A percentile compares a stretch with the other conserved stretches of the same genome.
phyloP scores from a whole-genome alignment of 768 basidiomycete species.

The Boletus rubropictus region DNA sequence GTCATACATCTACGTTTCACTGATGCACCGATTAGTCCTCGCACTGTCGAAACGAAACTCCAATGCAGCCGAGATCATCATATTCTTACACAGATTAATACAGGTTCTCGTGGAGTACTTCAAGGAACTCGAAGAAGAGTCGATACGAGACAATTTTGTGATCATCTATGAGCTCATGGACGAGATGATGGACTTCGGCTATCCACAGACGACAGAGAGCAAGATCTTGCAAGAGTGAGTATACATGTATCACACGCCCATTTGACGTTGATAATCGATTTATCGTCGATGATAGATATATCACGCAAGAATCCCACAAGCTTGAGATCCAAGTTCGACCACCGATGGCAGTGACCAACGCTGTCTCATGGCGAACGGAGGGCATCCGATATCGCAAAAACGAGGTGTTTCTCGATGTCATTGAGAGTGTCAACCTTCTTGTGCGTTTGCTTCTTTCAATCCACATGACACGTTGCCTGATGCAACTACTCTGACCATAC shows the following conservation, averaged over 20 bases:
- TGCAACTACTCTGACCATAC: neutral
- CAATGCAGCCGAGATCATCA: slow-evolving; percentile 92
- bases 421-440: slow-evolving; percentile 94
- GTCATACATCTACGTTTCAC: neutral
- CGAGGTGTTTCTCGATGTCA: slow-evolving; percentile 97
- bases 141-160: slow-evolving; percentile 98
- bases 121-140: slow-evolving; percentile 99
- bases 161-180: slow-evolving; percentile 98
- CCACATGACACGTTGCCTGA: neutral
- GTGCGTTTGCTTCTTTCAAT: slow-evolving; percentile 41
- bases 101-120: slow-evolving; percentile 97
- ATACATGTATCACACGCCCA: neutral
- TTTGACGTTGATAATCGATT: neutral
- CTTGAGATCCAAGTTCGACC: slow-evolving; percentile 89
- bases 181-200: slow-evolving; percentile 99
- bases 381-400: slow-evolving; percentile 98
- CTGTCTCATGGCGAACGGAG: slow-evolving; percentile 97
- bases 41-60: slow-evolving; percentile 94
- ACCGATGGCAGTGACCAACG: slow-evolving; percentile 96
- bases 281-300: slow-evolving; percentile 54
- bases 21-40: slow-evolving; percentile 53
- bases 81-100: slow-evolving; percentile 90
- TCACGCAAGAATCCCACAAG: slow-evolving; percentile 98
- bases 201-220: slow-evolving; percentile 97
- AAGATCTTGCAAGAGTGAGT: slow-evolving; percentile 95